Base-by-base conservation (phyloP, 2,329 filamentous ascomycete species). In the Malbranchea cinnamomea region DNA sequence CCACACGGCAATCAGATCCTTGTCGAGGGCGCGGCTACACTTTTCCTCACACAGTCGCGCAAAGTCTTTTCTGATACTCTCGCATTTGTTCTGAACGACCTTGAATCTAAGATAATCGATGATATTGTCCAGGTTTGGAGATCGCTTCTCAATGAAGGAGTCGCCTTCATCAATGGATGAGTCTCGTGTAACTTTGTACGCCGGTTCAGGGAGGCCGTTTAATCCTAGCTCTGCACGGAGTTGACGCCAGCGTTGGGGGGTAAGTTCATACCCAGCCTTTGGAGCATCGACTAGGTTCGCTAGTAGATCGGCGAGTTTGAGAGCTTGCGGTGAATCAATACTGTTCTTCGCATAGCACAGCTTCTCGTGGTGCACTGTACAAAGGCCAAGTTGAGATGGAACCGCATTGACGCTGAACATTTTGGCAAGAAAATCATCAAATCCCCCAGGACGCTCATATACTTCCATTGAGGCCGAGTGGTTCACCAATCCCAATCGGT, bases 261-360 rank as follows among this genome's bases (percentile, higher is more conserved):
- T 48, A 8, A 63, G 47, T 19, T 50, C 47, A n/a, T 59, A 48
- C 2, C 61, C 61, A 2, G 50, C 48, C 35, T 65, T 65, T 8
- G 48, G 49, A 16, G 52, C 49, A 33, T 65, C 62, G 1, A 64
- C 60, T 4, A 65, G 46, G 35, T 60, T 52, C 8, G 60, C 54
- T 4, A 63, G 47, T 2, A 65, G 48, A 29, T 46, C 44, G 5
- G 55, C 53, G 5, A 65, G 42, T 17, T 49, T 49, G 18, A 55
- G 46, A 2, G 59, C 54, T 2, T 41, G 40, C 0, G 32, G 14
- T 8, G 44, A 47, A 20, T 47, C 38, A 11, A 64, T 50, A 1
- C 48, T 51, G 22, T 66, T 55, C 30, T 63, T 63, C 29, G 66
- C 60, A 35, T 75, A 75, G 0, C 59, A 56, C 0, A 66, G 43